Evolutionary conservation across 2,329 filamentous ascomycete species (phyloP), one percentile per base, ranked within the genome.

Genomic region (Cytospora mali): DNA sequence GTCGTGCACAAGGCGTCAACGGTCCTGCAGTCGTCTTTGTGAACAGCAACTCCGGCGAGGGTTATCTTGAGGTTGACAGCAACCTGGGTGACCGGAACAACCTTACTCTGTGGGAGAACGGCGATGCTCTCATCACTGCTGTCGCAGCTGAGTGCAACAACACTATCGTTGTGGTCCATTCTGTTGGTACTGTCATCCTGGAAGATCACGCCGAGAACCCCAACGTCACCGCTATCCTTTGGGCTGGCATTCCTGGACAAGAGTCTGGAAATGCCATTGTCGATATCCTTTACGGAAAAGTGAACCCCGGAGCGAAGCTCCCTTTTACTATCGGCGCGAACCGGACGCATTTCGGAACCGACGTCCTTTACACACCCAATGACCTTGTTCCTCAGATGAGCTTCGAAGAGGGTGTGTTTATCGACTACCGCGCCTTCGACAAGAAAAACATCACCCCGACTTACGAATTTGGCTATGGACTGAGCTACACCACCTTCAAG

Each of bases 21-120:
- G 88, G 93, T 67, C 76, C 95, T 5, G 95, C 92, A 62, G 82
- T 97, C 54, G 92, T 94, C 0, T 96, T 96, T 70, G 88, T 87
- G 29, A 94, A 91, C 66, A 86, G 92, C 0, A 90, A 94, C 73
- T 83, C 89, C 0, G 93, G 93, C 0, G 93, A 97, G 76, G 92
- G 92, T 10, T 92, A 83, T 66, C 79, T 81, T 69, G 80, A 73
- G 56, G 86, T 79, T 75, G 82, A 80, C 69, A 83, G 79, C 18
- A 82, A 92, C 66, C 81, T 85, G 28, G 92, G 91, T 31, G 93
- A 97, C 73, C 85, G 93, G 4, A 91, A 91, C 64, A 85, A 93
- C 64, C 77, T 93, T 29, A 81, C 85, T 69, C 72, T 94, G 57
- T 91, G 96, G 71, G 89, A 90, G 68, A 84, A 83, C n/a, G 91